Evolutionary conservation across 495 filamentous ascomycete genomes (phyloP), one percentile per base, ranked within the genome.

Genomic region (Annulohypoxylon moriforme): DNA sequence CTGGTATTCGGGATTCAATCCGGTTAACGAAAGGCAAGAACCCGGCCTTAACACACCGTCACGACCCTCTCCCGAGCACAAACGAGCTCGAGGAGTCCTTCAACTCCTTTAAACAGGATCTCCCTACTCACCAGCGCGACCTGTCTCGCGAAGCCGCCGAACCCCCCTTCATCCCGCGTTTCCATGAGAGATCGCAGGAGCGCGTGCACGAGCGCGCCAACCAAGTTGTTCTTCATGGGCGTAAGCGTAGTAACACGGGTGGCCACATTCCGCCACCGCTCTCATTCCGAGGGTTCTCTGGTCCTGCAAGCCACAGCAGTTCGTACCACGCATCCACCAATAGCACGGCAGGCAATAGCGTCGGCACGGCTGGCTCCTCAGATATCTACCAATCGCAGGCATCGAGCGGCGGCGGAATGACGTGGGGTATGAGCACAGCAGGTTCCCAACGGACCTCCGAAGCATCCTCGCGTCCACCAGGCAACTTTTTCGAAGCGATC

Each of bases 1-100:
- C 91, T 29, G 91, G 91, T 4, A 94, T 96, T 67, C 91, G 94
- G 29, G 96, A 98, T 80, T 97, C 94, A 0, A 95, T 98, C 62
- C 88, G 93, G 11, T 86, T 97, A 11, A 94, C 94, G 27, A 97
- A 97, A 78, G 89, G 91, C 59, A 93, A 90, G 73, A 85, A 87
- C 24, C 85, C 89, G 13, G 40, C 74, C 1, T 73, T 87, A 82
- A 67, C 74, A 67, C 74, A 66, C 29, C 72, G 69, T 46, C 75
- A 71, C 42, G 69, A 61, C 64, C 69, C 52, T 31, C 44, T 40
- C 2, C 18, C 36, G 11, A 64, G 55, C 20, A 67, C 59, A 3
- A 68, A 38, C 40, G 66, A 73, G 33, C 58, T 78, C 60, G 73
- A 70, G 40, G 70, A 71, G 67, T 64, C 65, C 34, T 64, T 70